Evolutionary conservation across 345 rosid species (phyloP).

Genomic region (Populus deltoides): DNA sequence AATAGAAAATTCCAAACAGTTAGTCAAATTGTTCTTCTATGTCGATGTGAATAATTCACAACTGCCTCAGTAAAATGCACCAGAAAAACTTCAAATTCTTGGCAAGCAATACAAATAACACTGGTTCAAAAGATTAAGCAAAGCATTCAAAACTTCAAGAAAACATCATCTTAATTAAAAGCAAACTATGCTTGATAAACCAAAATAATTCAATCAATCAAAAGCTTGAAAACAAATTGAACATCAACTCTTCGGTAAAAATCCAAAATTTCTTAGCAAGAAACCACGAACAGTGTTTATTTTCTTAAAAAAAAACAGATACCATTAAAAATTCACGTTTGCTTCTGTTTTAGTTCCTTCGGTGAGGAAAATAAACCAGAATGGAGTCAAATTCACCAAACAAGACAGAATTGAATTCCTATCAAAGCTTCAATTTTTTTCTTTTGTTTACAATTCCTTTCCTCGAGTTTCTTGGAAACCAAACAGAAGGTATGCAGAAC

Average conservation of each 20-base stretch:
- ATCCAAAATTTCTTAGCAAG: not conserved
- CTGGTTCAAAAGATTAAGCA: no score
- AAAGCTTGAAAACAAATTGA: not conserved
- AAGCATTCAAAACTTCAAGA: not conserved
- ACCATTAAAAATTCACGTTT: not conserved
- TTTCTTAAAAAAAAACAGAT: not conserved
- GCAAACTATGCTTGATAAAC: not conserved
- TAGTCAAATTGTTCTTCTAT: no score
- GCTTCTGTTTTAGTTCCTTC: not conserved
- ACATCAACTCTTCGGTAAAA: not conserved
- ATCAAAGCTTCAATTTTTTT: not conserved
- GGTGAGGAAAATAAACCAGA: not conserved
- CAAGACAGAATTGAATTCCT: not conserved
- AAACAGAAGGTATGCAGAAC: constrained; percentile 6
- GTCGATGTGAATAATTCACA: not conserved
- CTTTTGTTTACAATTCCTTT: not conserved
- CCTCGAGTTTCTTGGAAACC: constrained; percentile 10
- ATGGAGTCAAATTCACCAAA: not conserved
- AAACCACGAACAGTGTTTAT: not conserved
- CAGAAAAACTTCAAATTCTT: not conserved
- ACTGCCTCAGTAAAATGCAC: not conserved
- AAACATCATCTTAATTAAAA: not conserved
- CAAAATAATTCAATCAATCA: not conserved
- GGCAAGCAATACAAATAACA: not conserved
- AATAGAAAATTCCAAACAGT: not conserved